These are phyloP conservation scores for Pichia sp. DNA, from an alignment of 1,139 yeast genomes.

Conservation along the genomic window DNA sequence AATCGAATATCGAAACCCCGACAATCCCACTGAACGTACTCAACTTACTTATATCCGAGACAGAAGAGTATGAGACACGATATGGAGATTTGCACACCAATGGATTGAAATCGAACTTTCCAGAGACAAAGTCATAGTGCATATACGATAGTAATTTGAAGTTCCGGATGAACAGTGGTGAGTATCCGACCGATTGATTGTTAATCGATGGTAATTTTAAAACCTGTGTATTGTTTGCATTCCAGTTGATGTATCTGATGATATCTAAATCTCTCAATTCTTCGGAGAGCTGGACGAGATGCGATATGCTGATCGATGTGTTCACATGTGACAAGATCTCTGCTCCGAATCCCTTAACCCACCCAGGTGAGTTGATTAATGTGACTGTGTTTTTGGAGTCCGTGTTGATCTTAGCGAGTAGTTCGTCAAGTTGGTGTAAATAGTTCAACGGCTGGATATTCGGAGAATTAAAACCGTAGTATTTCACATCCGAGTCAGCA, in stretches of 20 bases:
- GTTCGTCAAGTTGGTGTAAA: constrained; percentile 41
- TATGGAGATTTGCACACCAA: constrained; percentile 48
- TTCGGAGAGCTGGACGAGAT: constrained; percentile 43
- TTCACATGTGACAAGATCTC: constrained; percentile 57
- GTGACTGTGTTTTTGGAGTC: constrained; percentile 40
- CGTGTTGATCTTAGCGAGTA: constrained; percentile 34
- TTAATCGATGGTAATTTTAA: constrained; percentile 5
- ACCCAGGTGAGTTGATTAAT: constrained; percentile 84
- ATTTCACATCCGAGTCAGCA: constrained; percentile 35
- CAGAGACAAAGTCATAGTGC: constrained; percentile 38
- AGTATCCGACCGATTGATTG: constrained; percentile 30
- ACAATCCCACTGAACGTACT: constrained; percentile 39
- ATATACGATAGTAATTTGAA: constrained; percentile 53
- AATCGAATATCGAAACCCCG: constrained; percentile 40
- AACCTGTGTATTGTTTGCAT: constrained; percentile 4
- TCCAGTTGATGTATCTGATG: constrained; percentile 11
- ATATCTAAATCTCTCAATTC: constrained; percentile 11
- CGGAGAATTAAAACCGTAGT: constrained; percentile 75
- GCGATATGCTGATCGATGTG: constrained; percentile 48
- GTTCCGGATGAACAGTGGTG: constrained; percentile 52
- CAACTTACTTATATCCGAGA: constrained; percentile 25
- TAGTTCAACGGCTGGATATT: constrained; percentile 66
- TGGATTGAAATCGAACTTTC: constrained; percentile 49
- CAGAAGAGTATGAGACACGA: constrained; percentile 41
- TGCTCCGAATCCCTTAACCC: constrained; percentile 89